Percentiles rank a stretch among this genome's conserved stretches.
These are phyloP conservation scores for Annona cherimola DNA, from an alignment of 164 flowering plant genomes.

Conservation along the genomic window DNA sequence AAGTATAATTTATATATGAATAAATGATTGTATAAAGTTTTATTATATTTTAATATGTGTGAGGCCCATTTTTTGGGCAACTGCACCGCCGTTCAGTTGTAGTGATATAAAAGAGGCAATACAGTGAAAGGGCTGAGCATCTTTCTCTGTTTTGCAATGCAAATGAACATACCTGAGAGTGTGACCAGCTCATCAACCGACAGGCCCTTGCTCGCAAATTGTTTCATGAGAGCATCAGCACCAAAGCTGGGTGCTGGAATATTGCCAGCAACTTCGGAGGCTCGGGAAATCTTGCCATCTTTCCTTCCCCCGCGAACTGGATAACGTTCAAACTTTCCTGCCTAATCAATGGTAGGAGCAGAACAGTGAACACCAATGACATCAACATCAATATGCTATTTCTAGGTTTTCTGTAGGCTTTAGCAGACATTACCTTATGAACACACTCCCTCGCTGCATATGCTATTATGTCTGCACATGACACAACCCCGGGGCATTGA, in stretches of 20 bases:
- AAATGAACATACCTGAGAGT: conserved; percentile 16
- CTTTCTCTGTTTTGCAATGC: too few species aligned
- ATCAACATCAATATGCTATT: not conserved
- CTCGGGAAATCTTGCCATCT: conserved; percentile 27
- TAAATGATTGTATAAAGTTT: too few species aligned
- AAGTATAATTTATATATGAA: too few species aligned
- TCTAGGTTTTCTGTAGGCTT: not conserved
- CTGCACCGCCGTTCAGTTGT: too few species aligned
- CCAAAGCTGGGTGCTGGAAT: conserved; percentile 18
- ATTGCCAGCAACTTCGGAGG: conserved; percentile 14
- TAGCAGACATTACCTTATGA: conserved; percentile 7
- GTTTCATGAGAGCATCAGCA: conserved; percentile 8
- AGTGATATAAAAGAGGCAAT: too few species aligned
- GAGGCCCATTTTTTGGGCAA: too few species aligned
- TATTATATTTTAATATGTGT: too few species aligned
- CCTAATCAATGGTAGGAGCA: conserved; percentile 12
- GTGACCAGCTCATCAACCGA: conserved; percentile 25
- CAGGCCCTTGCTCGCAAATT: conserved; percentile 17
- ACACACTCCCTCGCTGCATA: conserved; percentile 34
- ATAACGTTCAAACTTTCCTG: conserved; percentile 15
- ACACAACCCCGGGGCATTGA: conserved; percentile 30
- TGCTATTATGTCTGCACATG: conserved; percentile 34
- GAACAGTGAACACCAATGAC: conserved; percentile 6
- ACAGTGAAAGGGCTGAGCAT: too few species aligned
- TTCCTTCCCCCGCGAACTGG: conserved; percentile 31